Evolutionary conservation across 192 early-diverging fungal genomes (phyloP).

Genomic region (Pilaira anomala): DNA sequence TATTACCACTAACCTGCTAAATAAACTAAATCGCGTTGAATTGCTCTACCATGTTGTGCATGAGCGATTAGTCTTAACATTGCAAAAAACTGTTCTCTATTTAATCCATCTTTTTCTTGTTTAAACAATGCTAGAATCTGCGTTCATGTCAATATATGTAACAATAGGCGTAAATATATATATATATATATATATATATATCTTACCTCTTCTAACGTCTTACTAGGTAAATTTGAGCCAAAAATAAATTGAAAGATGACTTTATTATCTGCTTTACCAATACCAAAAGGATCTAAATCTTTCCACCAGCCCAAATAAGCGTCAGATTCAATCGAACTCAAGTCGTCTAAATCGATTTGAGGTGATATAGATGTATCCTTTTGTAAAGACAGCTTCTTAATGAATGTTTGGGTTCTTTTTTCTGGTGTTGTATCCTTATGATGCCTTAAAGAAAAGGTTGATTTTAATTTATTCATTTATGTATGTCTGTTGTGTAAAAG

Average conservation of each 20-base stretch:
- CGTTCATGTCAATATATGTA: no score
- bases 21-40: constrained; percentile 1
- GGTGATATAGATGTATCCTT: no score
- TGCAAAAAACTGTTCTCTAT: constrained; percentile 26
- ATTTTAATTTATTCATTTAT: no score
- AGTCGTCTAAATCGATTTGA: neutral
- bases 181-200: neutral
- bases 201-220: constrained; percentile 21
- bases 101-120: constrained; percentile 16
- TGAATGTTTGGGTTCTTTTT: no score
- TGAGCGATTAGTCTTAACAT: constrained; percentile 31
- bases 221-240: constrained; percentile 16
- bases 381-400: no score
- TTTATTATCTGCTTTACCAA: constrained; percentile 15
- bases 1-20: no score
- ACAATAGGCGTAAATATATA: neutral
- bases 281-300: constrained; percentile 22
- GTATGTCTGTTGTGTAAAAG: no score
- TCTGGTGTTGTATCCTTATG: no score
- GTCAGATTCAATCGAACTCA: neutral
- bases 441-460: no score
- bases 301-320: constrained; percentile 25
- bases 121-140: constrained; percentile 31
- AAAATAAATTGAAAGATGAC: constrained; percentile 18
- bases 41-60: constrained; percentile 26